These are phyloP conservation scores for Nannizziopsis arthrosporioides DNA, from an alignment of 2,329 filamentous ascomycete species.

Conservation along the genomic window DNA sequence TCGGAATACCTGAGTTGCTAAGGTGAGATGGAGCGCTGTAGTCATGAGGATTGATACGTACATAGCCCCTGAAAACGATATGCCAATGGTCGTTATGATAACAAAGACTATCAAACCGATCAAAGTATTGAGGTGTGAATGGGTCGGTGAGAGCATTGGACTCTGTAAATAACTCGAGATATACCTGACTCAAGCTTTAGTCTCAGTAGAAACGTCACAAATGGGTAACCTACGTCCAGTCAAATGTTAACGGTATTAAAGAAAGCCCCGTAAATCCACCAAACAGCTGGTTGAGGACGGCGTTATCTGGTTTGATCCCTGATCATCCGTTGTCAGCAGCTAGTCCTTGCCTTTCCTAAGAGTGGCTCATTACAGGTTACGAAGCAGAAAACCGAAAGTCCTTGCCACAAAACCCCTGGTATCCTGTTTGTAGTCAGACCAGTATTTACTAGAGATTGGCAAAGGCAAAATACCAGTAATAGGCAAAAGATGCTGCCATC, in stretches of 20 bases:
- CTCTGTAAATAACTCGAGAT: constrained; percentile 53
- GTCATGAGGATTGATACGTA: constrained; percentile 31
- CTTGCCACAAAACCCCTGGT: constrained; percentile 54
- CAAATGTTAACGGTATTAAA: constrained; percentile 60
- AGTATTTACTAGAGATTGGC: constrained; percentile 44
- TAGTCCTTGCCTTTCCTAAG: not conserved
- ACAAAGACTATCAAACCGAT: constrained; percentile 57
- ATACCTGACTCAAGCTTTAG: not conserved
- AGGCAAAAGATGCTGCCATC: constrained; percentile 47
- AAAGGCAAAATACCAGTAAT: constrained; percentile 60
- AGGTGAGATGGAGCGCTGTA: not conserved
- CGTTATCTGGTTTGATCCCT: constrained; percentile 58
- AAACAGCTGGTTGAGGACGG: constrained; percentile 60
- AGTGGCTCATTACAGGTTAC: constrained; percentile 40
- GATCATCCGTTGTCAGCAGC: constrained; percentile 49
- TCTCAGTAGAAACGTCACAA: not conserved
- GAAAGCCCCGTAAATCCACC: constrained; percentile 57
- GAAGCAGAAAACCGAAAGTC: constrained; percentile 55
- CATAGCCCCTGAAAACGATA: constrained; percentile 59
- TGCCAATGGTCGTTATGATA: constrained; percentile 45
- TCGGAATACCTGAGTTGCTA: constrained; percentile 21
- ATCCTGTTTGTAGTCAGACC: constrained; percentile 24
- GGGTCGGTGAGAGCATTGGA: constrained; percentile 59
- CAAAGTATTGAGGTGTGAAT: constrained; percentile 61
- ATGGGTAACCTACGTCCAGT: constrained; percentile 51